These are phyloP conservation scores for Fusarium avenaceum DNA, from an alignment of 2,329 filamentous ascomycete genomes.

Conservation along the genomic window DNA sequence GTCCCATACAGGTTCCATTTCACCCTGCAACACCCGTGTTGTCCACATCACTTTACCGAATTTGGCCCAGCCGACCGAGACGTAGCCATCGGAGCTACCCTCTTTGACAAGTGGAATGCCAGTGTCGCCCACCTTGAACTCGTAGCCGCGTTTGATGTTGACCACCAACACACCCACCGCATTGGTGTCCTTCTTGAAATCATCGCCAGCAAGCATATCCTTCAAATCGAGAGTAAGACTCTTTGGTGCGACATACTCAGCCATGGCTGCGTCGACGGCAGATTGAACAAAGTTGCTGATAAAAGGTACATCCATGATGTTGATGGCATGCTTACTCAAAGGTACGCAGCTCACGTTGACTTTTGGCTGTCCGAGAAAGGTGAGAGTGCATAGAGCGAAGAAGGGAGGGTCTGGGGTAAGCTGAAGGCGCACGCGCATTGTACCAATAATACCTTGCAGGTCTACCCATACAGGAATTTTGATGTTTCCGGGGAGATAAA, in stretches of 20 bases:
- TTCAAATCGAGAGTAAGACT: slow-evolving; percentile 80
- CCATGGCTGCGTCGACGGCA: slow-evolving; percentile 78
- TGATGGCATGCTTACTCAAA: slow-evolving; percentile 75
- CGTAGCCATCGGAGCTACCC: slow-evolving; percentile 77
- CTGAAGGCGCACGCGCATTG: slow-evolving; percentile 76
- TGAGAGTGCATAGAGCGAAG: slow-evolving; percentile 79
- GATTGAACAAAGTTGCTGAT: slow-evolving; percentile 82
- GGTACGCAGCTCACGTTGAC: slow-evolving; percentile 79
- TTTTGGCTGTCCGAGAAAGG: slow-evolving; percentile 81
- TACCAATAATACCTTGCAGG: slow-evolving; percentile 78
- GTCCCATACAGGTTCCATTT: slow-evolving; percentile 78
- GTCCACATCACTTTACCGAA: slow-evolving; percentile 74
- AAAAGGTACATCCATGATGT: slow-evolving; percentile 81
- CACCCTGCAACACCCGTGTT: slow-evolving; percentile 73
- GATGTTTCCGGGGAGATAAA: slow-evolving; percentile 72
- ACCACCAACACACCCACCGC: slow-evolving; percentile 75
- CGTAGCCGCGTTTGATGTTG: slow-evolving; percentile 74
- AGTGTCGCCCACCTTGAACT: slow-evolving; percentile 79
- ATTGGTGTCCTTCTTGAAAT: slow-evolving; percentile 81
- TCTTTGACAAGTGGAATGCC: slow-evolving; percentile 69
- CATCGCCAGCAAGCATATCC: slow-evolving; percentile 82
- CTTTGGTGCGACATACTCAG: slow-evolving; percentile 82
- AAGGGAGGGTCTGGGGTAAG: slow-evolving; percentile 83
- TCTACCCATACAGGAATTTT: slow-evolving; percentile 79
- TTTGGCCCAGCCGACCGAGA: slow-evolving; percentile 82